phyloP scores from a whole-genome alignment of 495 filamentous ascomycete species.

The Podospora conica region DNA sequence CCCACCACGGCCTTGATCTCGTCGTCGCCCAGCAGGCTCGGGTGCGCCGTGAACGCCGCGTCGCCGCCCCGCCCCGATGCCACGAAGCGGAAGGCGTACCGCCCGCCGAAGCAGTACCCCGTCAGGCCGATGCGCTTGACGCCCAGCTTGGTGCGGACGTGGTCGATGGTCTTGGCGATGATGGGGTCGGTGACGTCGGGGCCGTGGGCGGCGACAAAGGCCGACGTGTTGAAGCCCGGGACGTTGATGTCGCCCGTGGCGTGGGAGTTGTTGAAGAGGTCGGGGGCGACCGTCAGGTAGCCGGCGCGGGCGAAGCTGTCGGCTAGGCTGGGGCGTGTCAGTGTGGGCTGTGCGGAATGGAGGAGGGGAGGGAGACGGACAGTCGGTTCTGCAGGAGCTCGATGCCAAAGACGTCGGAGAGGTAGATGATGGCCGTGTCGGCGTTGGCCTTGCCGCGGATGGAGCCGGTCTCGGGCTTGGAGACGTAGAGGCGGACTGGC shows the following conservation, averaged over 20 bases:
- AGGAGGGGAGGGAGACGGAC: conserved; percentile 21
- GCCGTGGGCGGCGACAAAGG: conserved; percentile 51
- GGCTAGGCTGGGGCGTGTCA: conserved; percentile 41
- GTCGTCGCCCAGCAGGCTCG: conserved; percentile 55
- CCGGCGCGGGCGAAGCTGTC: conserved; percentile 72
- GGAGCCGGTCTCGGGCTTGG: conserved; percentile 26
- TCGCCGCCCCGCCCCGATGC: conserved; percentile 45
- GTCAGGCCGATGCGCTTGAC: conserved; percentile 57
- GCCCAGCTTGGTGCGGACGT: conserved; percentile 49
- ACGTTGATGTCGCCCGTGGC: conserved; percentile 43
- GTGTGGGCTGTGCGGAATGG: neutral
- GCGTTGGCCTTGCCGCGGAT: conserved; percentile 32
- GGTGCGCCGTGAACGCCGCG: conserved; percentile 64
- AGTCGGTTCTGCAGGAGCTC: conserved; percentile 58
- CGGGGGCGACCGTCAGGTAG: conserved; percentile 67
- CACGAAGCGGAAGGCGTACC: conserved; percentile 37
- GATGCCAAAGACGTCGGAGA: conserved; percentile 59
- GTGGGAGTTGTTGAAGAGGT: conserved; percentile 62
- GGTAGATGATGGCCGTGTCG: conserved; percentile 43
- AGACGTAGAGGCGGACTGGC: conserved; percentile 28
- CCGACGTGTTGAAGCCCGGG: conserved; percentile 47
- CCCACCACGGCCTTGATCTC: conserved; percentile 58
- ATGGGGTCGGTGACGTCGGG: conserved; percentile 55
- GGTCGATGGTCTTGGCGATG: conserved; percentile 53
- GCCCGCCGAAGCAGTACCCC: conserved; percentile 59